Conservation (phyloP, 2,329 filamentous ascomycete species). For the Capronia epimyces region DNA sequence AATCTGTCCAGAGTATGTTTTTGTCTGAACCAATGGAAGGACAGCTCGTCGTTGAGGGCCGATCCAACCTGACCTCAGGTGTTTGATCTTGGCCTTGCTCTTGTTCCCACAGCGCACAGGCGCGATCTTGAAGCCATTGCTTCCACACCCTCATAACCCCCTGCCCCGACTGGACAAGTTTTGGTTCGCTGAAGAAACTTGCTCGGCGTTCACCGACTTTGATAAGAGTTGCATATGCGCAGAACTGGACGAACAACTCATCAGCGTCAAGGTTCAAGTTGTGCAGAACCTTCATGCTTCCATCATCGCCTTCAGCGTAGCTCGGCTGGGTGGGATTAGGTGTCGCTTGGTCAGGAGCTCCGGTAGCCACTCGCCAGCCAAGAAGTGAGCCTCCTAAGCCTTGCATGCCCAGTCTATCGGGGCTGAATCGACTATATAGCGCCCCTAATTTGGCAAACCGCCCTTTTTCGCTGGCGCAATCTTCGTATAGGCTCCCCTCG, state of each 20-base stretch:
- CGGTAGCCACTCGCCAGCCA: slow-evolving; percentile 31
- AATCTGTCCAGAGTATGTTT: slow-evolving; percentile 63
- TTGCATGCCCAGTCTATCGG: slow-evolving; percentile 50
- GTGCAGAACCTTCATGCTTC: slow-evolving; percentile 48
- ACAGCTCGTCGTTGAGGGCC: slow-evolving; percentile 22
- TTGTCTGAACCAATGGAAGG: slow-evolving; percentile 31
- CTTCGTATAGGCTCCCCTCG: slow-evolving; percentile 37
- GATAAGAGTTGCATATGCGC: slow-evolving; percentile 62
- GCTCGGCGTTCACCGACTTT: slow-evolving; percentile 57
- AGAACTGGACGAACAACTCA: slow-evolving; percentile 70
- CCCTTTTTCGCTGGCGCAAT: slow-evolving; percentile 31
- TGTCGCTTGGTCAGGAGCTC: slow-evolving; percentile 37
- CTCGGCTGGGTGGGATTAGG: slow-evolving; percentile 30
- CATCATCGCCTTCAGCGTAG: slow-evolving; percentile 29
- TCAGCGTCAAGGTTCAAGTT: slow-evolving; percentile 61
- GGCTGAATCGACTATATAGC: slow-evolving; percentile 67
- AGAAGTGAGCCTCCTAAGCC: slow-evolving; percentile 26
- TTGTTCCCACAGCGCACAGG: slow-evolving; percentile 26
- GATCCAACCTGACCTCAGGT: slow-evolving; percentile 13
- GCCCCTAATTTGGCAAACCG: slow-evolving; percentile 47
- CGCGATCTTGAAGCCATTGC: slow-evolving; percentile 58
- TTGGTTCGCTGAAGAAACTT: slow-evolving; percentile 59
- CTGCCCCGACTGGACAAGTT: slow-evolving; percentile 52
- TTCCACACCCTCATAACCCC: slow-evolving; percentile 66
- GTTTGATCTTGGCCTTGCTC: slow-evolving; percentile 31